Evolutionary conservation across 2,329 filamentous ascomycete species (phyloP), one percentile per base, ranked within the genome.

Genomic region (Fusarium proliferatum): DNA sequence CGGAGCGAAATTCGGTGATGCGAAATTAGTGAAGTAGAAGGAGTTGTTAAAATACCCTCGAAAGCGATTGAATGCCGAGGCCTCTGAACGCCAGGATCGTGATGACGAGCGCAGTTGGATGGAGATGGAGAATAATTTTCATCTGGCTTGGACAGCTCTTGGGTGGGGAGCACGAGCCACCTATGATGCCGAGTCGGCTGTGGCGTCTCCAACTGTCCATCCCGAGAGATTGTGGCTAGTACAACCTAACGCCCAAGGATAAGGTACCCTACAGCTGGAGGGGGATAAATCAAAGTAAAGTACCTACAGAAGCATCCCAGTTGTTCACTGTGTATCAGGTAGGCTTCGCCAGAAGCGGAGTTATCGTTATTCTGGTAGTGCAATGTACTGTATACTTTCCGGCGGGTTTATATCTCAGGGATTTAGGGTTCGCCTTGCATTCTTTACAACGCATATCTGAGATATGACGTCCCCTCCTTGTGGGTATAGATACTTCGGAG

Each of bases 61-160:
- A 61, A 77, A 59, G 73, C 64, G 59, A 75, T 73, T 74, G 72
- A 64, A 72, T 75, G 67, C 73, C 68, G 69, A 72, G 62, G 69
- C 74, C 71, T 75, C 74, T 77, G 69, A 71, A 72, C 79, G 78
- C 77, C 79, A 76, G 78, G 70, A 76, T 77, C 73, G 79, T 79
- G 79, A 79, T 79, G 79, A 77, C 77, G 77, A 79, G 76, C 74
- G 76, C 66, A 71, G 78, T 72, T 77, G 74, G 71, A 72, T 77
- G 75, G 67, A 76, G 77, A 77, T 78, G 77, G 73, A 79, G 79
- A 81, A 81, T 80, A 81, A 80, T 81, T 81, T 81, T 81, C 80
- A 81, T 77, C 77, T 69, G 73, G 72, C 67, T 71, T 64, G 64
- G 70, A 78, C 65, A 79, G 73, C 76, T 78, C 72, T 63, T 56